Base-by-base conservation (phyloP, 176 grass and related monocot genomes). In the Aegilops longissima region DNA sequence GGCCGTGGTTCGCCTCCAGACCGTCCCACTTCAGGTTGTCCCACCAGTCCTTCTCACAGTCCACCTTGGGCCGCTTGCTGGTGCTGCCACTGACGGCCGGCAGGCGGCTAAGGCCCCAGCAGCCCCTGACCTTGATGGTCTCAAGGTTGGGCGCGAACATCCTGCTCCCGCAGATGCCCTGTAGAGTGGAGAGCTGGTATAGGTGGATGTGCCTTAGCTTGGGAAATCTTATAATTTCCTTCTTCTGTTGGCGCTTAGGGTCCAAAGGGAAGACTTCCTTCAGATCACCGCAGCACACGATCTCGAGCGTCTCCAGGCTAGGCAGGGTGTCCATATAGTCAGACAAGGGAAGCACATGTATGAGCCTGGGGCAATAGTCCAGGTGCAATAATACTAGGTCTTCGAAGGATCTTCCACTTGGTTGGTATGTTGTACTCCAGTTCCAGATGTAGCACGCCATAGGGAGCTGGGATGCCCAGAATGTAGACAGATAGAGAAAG, bases 321-420 rank as follows among this genome's bases (percentile, higher is more conserved):
- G 12, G 63, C 63, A 66, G 3, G 2, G 12, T 6, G 0, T 11
- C 1, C 2, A 30, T 30, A 6, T 66, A 0, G 12, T 14, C 12
- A 30, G 25, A 30, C 5, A 66, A 66, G 5, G 63, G 63, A 5
- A 66, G 25, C 12, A 66, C 63, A 66, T 66, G 63, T 29, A 14
- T 30, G 5, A 66, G 63, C 4, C 12, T 66, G 25, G 63, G 24
- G 12, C 63, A 66, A 30, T 13, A 30, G 63, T 66, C 63, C 2
- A 66, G 5, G 25, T 66, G 63, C 12, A 66, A 65, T 10, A 29
- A 13, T 14, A 0, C 61, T 12, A 64, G 61, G 1, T 13, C 0
- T 47, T 27, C 1, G 38, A 87, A 73, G 0, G 21, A 18, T 0
- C 0, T 0, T 18, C 1, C 0, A 0, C 0, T 0, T 3, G 44